Conservation (phyloP, 1,284 basidiomycete genomes). For the Anthracocystis walkeri region DNA sequence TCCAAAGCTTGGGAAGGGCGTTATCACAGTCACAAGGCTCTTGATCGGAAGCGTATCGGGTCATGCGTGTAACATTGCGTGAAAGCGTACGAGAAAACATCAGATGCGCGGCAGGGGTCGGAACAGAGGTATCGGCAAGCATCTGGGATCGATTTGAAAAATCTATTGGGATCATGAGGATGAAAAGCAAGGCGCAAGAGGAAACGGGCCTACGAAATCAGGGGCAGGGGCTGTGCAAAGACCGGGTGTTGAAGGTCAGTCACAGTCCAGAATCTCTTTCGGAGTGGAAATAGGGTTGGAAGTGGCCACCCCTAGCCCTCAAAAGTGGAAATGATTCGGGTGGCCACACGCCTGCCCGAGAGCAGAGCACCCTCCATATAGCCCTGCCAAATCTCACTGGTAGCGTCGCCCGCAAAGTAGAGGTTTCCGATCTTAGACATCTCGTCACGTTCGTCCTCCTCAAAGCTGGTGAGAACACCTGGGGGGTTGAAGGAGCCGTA, state of each 20-base stretch:
- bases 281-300: background rate
- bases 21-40: too few species aligned
- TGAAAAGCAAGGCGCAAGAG: background rate
- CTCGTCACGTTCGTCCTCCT: constrained; percentile 32
- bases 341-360: constrained; percentile 34
- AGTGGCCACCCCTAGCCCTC: constrained; percentile 10
- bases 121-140: constrained; percentile 1
- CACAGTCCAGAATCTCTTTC: background rate
- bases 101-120: background rate
- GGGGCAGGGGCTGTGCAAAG: background rate
- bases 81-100: constrained; percentile 1
- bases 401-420: constrained; percentile 45
- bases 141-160: background rate
- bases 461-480: constrained; percentile 44
- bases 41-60: background rate
- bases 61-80: background rate
- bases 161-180: background rate
- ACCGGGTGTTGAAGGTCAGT: background rate
- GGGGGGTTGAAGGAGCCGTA: constrained; percentile 48
- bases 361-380: constrained; percentile 51
- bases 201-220: background rate
- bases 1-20: too few species aligned
- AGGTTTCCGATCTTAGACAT: constrained; percentile 38
- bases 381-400: constrained; percentile 46
- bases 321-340: constrained; percentile 26